Percentiles rank a stretch among this genome's conserved stretches.
Conservation (phyloP, 129 eudicot genomes). For the Kitagawia praeruptora region DNA sequence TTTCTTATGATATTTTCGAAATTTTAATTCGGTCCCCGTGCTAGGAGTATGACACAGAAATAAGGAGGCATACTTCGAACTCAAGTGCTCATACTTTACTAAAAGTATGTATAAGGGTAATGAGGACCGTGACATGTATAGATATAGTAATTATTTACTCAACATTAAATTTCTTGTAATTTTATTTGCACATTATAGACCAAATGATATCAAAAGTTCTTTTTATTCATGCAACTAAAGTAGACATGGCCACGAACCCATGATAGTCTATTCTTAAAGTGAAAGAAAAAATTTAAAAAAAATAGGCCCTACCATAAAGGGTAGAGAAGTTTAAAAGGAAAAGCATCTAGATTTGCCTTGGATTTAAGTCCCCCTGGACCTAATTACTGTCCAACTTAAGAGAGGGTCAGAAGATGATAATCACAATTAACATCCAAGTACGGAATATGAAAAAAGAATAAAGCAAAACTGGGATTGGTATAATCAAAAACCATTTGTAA, state of each 20-base stretch:
- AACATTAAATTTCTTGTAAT: neutral
- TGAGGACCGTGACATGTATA: neutral
- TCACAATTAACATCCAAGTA: neutral
- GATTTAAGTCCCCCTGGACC: neutral
- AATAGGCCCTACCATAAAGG: too few species aligned
- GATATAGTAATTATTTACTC: neutral
- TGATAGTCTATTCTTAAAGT: neutral
- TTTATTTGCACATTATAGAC: neutral
- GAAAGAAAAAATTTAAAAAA: neutral
- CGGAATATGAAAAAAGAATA: neutral
- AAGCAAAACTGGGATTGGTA: neutral
- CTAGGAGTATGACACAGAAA: too few species aligned
- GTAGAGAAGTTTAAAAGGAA: neutral
- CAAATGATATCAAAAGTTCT: neutral
- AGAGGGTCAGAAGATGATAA: neutral
- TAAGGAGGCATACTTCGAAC: neutral
- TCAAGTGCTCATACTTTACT: neutral
- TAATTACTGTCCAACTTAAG: neutral
- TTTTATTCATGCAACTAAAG: slow-evolving; percentile 5
- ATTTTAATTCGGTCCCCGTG: too few species aligned
- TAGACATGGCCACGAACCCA: neutral
- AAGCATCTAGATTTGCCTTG: neutral
- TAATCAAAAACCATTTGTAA: neutral
- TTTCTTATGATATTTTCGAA: too few species aligned
- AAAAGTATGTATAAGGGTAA: neutral